Evolutionary conservation across 495 filamentous ascomycete species (phyloP).

Genomic region (Daldinia loculata): DNA sequence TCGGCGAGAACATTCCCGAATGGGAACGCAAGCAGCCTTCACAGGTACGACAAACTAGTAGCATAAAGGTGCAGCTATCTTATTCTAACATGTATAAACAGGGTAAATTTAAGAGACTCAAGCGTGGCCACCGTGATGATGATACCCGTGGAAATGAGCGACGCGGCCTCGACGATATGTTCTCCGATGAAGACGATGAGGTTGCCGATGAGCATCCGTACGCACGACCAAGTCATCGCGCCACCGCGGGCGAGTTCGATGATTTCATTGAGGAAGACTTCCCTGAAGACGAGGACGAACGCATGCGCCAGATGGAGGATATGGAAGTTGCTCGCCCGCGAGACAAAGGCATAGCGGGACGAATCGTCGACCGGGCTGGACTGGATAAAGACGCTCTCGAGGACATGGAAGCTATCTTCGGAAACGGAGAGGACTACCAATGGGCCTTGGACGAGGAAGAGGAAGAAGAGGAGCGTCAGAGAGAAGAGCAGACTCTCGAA

Average conservation of each 20-base stretch:
- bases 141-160: conserved; percentile 64
- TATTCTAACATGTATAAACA: conserved; percentile 53
- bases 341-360: conserved; percentile 69
- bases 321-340: conserved; percentile 81
- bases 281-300: conserved; percentile 84
- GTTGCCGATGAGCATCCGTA: conserved; percentile 65
- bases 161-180: conserved; percentile 85
- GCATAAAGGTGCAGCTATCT: neutral
- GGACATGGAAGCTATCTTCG: conserved; percentile 95
- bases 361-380: conserved; percentile 72
- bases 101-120: conserved; percentile 94
- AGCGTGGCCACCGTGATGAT: conserved; percentile 86
- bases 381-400: conserved; percentile 91
- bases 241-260: conserved; percentile 84
- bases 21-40: conserved; percentile 68
- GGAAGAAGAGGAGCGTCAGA: conserved; percentile 75
- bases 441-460: conserved; percentile 90
- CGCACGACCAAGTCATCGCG: conserved; percentile 58
- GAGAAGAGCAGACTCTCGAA: conserved; percentile 75
- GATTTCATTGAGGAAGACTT: conserved; percentile 98
- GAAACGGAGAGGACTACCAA: conserved; percentile 91
- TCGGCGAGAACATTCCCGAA: conserved; percentile 78
- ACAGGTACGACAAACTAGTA: conserved; percentile 59
- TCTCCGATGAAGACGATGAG: conserved; percentile 94
- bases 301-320: conserved; percentile 80